Percentiles rank a stretch among this genome's conserved stretches.
Conservation (phyloP, 2,329 filamentous ascomycete species). For the Cordyceps pruinosa region DNA sequence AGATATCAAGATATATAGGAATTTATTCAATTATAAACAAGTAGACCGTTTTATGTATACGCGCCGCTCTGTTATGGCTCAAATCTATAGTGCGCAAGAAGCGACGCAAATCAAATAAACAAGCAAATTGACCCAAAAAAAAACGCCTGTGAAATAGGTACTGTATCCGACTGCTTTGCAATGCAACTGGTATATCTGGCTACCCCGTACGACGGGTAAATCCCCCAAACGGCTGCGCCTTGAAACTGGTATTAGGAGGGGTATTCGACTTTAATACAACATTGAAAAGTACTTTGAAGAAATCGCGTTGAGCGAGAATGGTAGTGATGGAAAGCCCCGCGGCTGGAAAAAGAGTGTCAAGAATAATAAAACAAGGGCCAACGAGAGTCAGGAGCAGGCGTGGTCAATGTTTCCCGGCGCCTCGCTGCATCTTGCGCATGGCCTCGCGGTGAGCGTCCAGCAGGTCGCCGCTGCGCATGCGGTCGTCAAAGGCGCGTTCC, state of each 20-base stretch:
- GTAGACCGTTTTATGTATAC: background rate
- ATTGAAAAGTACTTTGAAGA: background rate
- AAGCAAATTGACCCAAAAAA: background rate
- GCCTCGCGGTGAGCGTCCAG: conserved; percentile 71
- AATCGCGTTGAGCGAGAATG: background rate
- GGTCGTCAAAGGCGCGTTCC: conserved; percentile 61
- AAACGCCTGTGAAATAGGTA: background rate
- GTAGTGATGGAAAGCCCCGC: background rate
- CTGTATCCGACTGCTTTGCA: background rate
- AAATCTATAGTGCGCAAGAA: background rate
- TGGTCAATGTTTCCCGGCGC: conserved; percentile 23
- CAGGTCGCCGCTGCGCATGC: conserved; percentile 70
- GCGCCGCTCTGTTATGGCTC: background rate
- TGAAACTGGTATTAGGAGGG: background rate
- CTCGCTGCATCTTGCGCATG: conserved; percentile 68
- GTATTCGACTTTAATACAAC: background rate
- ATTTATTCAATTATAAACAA: background rate
- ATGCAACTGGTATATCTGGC: background rate
- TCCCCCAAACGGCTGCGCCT: background rate
- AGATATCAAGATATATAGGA: background rate
- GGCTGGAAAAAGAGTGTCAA: background rate
- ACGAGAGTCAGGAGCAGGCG: background rate
- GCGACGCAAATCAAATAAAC: background rate
- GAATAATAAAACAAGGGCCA: background rate
- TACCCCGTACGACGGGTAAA: background rate